Percentiles rank a stretch among this genome's conserved stretches.
Conservation (phyloP, 2,329 filamentous ascomycete genomes). For the Colletotrichum chrysophilum region DNA sequence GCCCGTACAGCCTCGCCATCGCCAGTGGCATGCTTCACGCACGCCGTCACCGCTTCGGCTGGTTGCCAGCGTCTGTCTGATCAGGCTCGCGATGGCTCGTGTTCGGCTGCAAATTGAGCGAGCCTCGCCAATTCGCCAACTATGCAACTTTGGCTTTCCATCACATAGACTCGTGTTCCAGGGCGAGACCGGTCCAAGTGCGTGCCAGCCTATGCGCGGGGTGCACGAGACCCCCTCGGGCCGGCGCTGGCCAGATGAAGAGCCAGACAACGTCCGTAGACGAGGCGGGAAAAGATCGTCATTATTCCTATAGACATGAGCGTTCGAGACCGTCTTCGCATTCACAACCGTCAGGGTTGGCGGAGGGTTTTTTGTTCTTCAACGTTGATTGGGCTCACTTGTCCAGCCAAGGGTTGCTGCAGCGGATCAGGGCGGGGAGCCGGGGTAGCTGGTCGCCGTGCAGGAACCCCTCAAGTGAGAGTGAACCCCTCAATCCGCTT, state of each 20-base stretch:
- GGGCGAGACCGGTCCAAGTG: background rate
- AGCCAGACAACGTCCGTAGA: background rate
- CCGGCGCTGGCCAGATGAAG: background rate
- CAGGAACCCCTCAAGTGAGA: constrained; percentile 15
- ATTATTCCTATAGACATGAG: background rate
- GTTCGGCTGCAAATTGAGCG: background rate
- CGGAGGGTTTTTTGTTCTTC: background rate
- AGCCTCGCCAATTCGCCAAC: background rate
- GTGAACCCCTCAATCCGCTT: background rate
- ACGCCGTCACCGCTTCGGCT: background rate
- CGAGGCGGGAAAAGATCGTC: background rate
- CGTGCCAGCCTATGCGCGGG: background rate
- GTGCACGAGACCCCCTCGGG: background rate
- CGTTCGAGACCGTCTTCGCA: background rate
- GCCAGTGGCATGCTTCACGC: background rate
- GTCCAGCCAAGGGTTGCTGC: background rate
- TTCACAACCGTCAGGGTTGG: background rate
- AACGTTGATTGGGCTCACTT: background rate
- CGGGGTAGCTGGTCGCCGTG: background rate
- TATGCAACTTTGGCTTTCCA: background rate
- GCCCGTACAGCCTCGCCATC: background rate
- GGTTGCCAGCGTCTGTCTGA: background rate
- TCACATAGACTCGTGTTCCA: background rate
- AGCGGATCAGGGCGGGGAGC: constrained; percentile 11
- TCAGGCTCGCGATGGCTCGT: background rate